Percentiles rank a stretch among this genome's conserved stretches.
Evolutionary conservation across 1,284 basidiomycete species (phyloP).

Genomic region (Puccinia polysora): DNA sequence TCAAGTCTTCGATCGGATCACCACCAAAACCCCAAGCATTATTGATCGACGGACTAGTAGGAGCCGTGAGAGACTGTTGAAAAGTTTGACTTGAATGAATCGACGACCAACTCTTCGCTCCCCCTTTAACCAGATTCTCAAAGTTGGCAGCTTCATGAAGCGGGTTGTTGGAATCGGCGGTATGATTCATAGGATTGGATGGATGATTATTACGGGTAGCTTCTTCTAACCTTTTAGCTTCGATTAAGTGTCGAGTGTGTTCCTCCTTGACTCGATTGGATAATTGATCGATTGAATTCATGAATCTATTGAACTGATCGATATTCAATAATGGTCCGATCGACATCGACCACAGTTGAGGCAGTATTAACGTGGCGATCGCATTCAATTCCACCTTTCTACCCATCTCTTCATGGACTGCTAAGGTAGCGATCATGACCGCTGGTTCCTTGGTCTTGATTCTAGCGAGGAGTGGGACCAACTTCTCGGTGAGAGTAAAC

Average conservation of each 20-base stretch:
- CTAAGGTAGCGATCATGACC: slow-evolving; percentile 72
- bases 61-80: no score
- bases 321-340: slow-evolving; percentile 88
- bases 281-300: slow-evolving; percentile 60
- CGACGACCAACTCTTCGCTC: no score
- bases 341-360: slow-evolving; percentile 91
- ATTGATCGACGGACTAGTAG: no score
- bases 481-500: slow-evolving; percentile 85
- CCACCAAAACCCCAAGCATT: no score
- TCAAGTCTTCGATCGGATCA: no score
- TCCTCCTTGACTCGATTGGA: slow-evolving; percentile 80
- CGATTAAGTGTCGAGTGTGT: slow-evolving; percentile 73
- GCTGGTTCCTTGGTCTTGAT: slow-evolving; percentile 74
- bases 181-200: slow-evolving; percentile 49
- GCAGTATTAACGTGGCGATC: slow-evolving; percentile 83
- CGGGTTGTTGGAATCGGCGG: slow-evolving; percentile 49
- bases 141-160: no score
- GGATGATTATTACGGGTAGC: slow-evolving; percentile 52
- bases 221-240: slow-evolving; percentile 75
- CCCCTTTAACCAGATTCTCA: no score
- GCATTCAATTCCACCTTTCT: slow-evolving; percentile 90
- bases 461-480: slow-evolving; percentile 85
- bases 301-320: slow-evolving; percentile 84
- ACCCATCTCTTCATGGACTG: slow-evolving; percentile 93
- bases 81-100: no score